A percentile compares a stretch with the other conserved stretches of the same genome.
Conservation (phyloP, 352 stramenopile species). For the Halophytophthora polymorphica region DNA sequence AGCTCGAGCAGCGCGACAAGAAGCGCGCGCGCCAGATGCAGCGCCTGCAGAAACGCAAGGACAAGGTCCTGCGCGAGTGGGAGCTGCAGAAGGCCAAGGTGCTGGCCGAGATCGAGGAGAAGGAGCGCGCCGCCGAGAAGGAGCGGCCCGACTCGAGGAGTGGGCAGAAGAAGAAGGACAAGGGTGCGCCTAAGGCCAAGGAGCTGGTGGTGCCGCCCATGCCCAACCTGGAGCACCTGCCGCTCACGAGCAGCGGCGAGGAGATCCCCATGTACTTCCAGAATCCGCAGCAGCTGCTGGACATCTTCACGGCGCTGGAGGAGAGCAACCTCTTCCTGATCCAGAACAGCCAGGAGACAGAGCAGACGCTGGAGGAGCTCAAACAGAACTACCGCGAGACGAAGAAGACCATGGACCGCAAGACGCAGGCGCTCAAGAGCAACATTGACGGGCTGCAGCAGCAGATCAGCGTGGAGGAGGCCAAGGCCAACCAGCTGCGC, state of each 20-base stretch:
- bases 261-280: constrained; percentile 96
- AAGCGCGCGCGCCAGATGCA: constrained; percentile 67
- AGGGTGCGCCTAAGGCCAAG: constrained; percentile 31
- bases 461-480: constrained; percentile 85
- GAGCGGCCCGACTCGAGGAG: constrained; percentile 65
- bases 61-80: constrained; percentile 69
- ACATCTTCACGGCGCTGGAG: constrained; percentile 93
- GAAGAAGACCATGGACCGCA: constrained; percentile 87
- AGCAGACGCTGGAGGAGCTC: constrained; percentile 93
- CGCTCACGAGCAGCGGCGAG: constrained; percentile 77
- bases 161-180: constrained; percentile 48
- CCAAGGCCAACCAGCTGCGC: constrained; percentile 73
- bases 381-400: constrained; percentile 92
- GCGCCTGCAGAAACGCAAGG: constrained; percentile 65
- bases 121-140: constrained; percentile 39
- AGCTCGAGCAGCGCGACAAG: constrained; percentile 70
- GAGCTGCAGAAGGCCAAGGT: constrained; percentile 50
- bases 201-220: constrained; percentile 52
- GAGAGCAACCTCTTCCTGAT: constrained; percentile 96
- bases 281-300: constrained; percentile 90
- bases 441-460: constrained; percentile 90
- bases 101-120: constrained; percentile 68
- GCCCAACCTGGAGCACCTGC: constrained; percentile 66
- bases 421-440: constrained; percentile 77
- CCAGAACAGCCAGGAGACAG: constrained; percentile 94